Base-by-base conservation (phyloP, 306 rosid genomes). In the Quercus suber region DNA sequence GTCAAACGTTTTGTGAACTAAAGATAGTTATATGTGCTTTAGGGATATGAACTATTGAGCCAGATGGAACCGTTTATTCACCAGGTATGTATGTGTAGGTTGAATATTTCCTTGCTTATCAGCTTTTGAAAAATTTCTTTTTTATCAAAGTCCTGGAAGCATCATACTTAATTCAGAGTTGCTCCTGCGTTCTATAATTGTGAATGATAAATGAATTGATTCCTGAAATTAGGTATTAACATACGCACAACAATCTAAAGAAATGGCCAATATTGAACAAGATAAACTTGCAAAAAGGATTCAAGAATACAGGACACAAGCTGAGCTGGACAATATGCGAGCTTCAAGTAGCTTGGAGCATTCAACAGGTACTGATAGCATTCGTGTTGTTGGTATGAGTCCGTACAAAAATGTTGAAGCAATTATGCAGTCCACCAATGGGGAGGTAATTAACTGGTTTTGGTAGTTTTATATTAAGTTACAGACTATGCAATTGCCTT, bases 61-160 rank as follows among this genome's bases (percentile, higher is more conserved):
- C 94, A 90, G 85, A 83, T 95, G 99, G 99, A 95, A 79, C 98
- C 99, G 20, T 95, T 90, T 79, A 93, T 95, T 88, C 98, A 95
- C 84, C 97, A 95, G 99, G 99, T 95, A 90, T 60, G 30, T 67
- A 27, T 63, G 72, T n/a, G n/a, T 35, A 4, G 52, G 51, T 33
- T 52, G 15, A 35, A 19, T 64, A 21, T 33, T 67, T 67, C 72
- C 14, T 19, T 35, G 17, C 51, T 18, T 19, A 67, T n/a, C 51
- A 35, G 72, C 71, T 67, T 35, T 33, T 23, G 23, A 13, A 4
- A 27, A 12, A 15, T 59, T 61, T 23, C 45, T 0, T 25, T 63
- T 15, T 28, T 63, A 63, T 28, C n/a, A 28, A 63, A 28, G 28
- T 33, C 3, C 11, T 18, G 4, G n/a, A 10, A 11, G 37, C 11